Evolutionary conservation across 805 yeast species (phyloP).

Genomic region (Groenewaldozyma salmanticensis): DNA sequence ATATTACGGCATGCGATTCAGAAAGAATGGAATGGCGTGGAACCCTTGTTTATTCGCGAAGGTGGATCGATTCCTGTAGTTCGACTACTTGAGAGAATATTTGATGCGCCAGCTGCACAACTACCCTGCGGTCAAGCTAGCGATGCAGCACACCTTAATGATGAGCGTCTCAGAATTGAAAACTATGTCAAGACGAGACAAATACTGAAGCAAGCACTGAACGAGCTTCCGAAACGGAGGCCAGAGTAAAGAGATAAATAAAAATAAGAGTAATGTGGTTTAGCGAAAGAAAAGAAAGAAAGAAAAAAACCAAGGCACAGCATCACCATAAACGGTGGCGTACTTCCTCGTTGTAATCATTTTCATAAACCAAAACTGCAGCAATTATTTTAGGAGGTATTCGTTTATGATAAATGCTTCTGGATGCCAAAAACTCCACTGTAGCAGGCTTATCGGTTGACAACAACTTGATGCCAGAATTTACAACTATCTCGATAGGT

Average conservation of each 20-base stretch:
- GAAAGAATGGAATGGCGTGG: slow-evolving; percentile 58
- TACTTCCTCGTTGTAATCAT: too few relatives aligned
- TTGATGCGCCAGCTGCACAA: slow-evolving; percentile 86
- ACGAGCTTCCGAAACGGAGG: slow-evolving; percentile 4
- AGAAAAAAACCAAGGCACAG: background rate
- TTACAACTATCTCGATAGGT: background rate
- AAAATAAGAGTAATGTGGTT: background rate
- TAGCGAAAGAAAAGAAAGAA: background rate
- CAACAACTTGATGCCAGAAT: background rate
- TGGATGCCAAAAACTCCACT: background rate
- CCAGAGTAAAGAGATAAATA: background rate
- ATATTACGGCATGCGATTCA: slow-evolving; percentile 52
- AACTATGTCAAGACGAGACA: slow-evolving; percentile 67
- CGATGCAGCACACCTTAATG: slow-evolving; percentile 86
- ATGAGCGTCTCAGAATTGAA: slow-evolving; percentile 72
- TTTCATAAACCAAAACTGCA: background rate
- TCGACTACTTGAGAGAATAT: slow-evolving; percentile 69
- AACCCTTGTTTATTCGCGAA: slow-evolving; percentile 83
- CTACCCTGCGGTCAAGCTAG: slow-evolving; percentile 94
- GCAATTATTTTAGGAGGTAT: background rate
- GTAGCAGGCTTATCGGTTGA: background rate
- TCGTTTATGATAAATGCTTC: background rate
- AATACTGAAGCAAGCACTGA: slow-evolving; percentile 30
- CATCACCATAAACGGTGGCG: background rate
- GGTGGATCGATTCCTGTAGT: slow-evolving; percentile 96